Base-by-base conservation (phyloP, 495 filamentous ascomycete genomes). In the Podospora australis region DNA sequence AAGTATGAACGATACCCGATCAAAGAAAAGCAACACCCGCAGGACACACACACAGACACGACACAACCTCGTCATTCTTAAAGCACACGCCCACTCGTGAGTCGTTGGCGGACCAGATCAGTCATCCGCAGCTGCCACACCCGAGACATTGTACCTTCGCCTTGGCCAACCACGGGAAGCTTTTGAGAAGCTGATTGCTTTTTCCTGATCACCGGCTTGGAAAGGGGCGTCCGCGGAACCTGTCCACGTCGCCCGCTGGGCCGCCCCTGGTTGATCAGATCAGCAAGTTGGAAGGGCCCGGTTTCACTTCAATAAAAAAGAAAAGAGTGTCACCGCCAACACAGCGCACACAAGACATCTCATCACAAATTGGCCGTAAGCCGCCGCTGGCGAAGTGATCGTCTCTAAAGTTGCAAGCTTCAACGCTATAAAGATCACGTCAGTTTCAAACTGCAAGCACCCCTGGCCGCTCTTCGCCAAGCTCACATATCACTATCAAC, bases 211-310 rank as follows among this genome's bases (percentile, higher is more conserved):
- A 21, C 22, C 23, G 20, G 40, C 7, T 26, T 43, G 16, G n/a
- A n/a, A n/a, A n/a, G 24, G 40, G 20, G 39, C 8, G 13, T 23
- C 40, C 24, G 40, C 22, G 40, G 40, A 43, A 43, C 14, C 40
- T n/a, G 7, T 43, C 40, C 40, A 43, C 40, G 40, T 23, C 6
- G 28, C 23, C 40, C 40, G 40, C 40, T 24, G 40, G 40, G 40
- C 22, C 40, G 38, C 23, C 20, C 40, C 40, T 23, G 20, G 20
- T n/a, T 26, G 24, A 49, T 7, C 22, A 6, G 21, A 28, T 29
- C 46, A 43, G 36, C 28, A 17, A 39, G 39, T 22, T 29, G 11
- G 28, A 25, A 44, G 10, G n/a, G 21, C 19, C 30, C 35, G 38
- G 21, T 21, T 39, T n/a, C n/a, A n/a, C n/a, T n/a, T n/a, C n/a